Evolutionary conservation across 176 grass and related monocot genomes (phyloP).

Genomic region (Aegilops speltoides): DNA sequence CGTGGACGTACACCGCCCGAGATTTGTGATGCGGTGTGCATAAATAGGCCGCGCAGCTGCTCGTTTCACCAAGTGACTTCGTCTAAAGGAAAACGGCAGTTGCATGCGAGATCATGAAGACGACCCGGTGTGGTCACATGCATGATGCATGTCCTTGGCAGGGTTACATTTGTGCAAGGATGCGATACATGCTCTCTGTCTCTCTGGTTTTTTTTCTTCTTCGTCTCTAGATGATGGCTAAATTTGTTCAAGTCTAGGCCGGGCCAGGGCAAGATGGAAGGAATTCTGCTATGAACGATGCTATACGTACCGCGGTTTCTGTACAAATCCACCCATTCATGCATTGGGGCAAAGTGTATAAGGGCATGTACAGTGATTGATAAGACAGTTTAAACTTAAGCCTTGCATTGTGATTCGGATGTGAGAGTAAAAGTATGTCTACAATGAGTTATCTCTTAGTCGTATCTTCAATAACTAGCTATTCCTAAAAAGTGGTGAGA

Average conservation of each 20-base stretch:
- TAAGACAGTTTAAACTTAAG: too few species aligned
- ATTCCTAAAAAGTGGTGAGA: too few species aligned
- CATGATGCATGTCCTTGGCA: not conserved
- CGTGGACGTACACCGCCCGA: not conserved
- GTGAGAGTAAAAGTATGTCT: too few species aligned
- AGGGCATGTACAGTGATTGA: too few species aligned
- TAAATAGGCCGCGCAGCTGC: not conserved
- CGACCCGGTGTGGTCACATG: not conserved
- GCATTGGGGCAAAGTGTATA: too few species aligned
- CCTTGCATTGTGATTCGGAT: too few species aligned
- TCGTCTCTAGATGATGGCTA: not conserved
- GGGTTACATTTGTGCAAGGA: not conserved
- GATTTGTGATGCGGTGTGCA: not conserved
- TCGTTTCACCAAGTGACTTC: not conserved
- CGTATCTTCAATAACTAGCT: too few species aligned
- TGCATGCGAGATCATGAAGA: slow-evolving; percentile 5
- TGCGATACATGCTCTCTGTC: not conserved
- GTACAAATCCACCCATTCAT: too few species aligned
- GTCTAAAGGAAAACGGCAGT: not conserved
- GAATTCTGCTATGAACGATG: too few species aligned
- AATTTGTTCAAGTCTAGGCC: not conserved
- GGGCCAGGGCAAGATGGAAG: not conserved
- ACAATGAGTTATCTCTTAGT: too few species aligned
- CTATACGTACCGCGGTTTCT: too few species aligned
- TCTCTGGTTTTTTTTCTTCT: not conserved